A percentile compares a stretch with the other conserved stretches of the same genome.
phyloP scores from a whole-genome alignment of 805 yeast species.

The Kregervanrija fluxuum region DNA sequence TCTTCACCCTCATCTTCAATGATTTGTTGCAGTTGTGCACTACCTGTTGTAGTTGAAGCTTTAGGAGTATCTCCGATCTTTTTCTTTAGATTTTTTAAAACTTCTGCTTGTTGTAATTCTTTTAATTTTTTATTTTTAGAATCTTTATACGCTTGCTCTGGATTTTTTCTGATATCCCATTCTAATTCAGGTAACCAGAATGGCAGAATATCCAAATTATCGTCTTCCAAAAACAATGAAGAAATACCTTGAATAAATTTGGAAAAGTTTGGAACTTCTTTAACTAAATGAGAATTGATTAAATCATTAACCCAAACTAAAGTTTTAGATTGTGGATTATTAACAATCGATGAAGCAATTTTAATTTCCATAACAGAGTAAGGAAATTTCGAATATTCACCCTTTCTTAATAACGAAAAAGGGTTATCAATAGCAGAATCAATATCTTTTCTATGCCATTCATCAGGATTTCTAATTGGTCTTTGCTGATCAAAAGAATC shows the following conservation, averaged over 20 bases:
- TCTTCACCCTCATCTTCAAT: conserved; percentile 27
- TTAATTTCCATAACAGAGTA: conserved; percentile 85
- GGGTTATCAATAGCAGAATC: conserved; percentile 72
- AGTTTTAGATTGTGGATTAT: conserved; percentile 42
- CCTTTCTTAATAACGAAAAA: conserved; percentile 67
- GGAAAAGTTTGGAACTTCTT: conserved; percentile 90
- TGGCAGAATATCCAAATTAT: conserved; percentile 82
- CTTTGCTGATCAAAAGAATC: conserved; percentile 77
- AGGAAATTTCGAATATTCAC: conserved; percentile 81
- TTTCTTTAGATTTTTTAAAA: conserved; percentile 33
- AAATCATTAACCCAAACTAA: conserved; percentile 80
- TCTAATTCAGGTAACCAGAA: conserved; percentile 94
- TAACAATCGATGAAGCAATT: conserved; percentile 33
- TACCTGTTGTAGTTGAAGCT: conserved; percentile 15
- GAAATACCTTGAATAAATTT: conserved; percentile 93
- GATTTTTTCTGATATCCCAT: conserved; percentile 65
- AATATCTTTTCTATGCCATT: conserved; percentile 90
- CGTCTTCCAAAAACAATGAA: conserved; percentile 80
- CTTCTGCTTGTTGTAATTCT: conserved; percentile 34
- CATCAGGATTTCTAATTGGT: conserved; percentile 82
- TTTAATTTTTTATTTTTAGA: conserved; percentile 47
- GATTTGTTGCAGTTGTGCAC: conserved; percentile 27
- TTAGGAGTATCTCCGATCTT: conserved; percentile 36
- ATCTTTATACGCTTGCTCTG: conserved; percentile 71
- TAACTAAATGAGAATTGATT: conserved; percentile 74